Evolutionary conservation across 768 basidiomycete species (phyloP), one percentile per base, ranked within the genome.

Genomic region (Pisolithus marmoratus): DNA sequence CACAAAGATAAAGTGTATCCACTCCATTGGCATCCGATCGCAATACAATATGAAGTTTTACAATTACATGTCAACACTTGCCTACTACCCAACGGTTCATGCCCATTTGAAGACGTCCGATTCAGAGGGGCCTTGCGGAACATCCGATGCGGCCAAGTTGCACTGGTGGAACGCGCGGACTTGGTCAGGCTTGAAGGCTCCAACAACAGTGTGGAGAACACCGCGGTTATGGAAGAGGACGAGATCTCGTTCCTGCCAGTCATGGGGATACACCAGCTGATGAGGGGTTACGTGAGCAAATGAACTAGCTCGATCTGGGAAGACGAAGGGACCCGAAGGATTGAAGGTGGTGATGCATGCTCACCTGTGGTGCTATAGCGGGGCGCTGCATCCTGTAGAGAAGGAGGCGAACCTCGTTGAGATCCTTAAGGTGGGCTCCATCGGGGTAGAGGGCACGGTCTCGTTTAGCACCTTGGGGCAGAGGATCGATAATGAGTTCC

Each of bases 371-470:
- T 2, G 90, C 83, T 54, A 96, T 95, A 17, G 83, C 92, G 4
- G 94, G 93, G 11, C 92, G 72, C 65, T 94, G 92, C 80, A 95
- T 87, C 70, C 76, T 78, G 72, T 95, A 92, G 34, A 94, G 66
- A 23, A 94, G 63, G 8, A 76, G 80, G 5, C 94, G 78, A 15
- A 90, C 88, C 51, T 82, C 71, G 49, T 77, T 76, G 22, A 95
- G 74, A 62, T 94, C 82, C 20, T 73, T 87, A 60, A 96, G 61
- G 60, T 83, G 80, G 1, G 77, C 85, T 8, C 94, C 93, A 54
- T 93, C 85, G 5, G 94, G 93, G 69, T 84, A 94, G 1, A 93
- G 72, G 4, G 88, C 83, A 0, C 75, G 82, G 38, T 83, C 77
- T 9, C 78, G 74, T 24, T 69, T 69, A 0, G 79, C 77, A 22